phyloP scores from a whole-genome alignment of 176 grass and related monocot species.

The Oryza coarctata region DNA sequence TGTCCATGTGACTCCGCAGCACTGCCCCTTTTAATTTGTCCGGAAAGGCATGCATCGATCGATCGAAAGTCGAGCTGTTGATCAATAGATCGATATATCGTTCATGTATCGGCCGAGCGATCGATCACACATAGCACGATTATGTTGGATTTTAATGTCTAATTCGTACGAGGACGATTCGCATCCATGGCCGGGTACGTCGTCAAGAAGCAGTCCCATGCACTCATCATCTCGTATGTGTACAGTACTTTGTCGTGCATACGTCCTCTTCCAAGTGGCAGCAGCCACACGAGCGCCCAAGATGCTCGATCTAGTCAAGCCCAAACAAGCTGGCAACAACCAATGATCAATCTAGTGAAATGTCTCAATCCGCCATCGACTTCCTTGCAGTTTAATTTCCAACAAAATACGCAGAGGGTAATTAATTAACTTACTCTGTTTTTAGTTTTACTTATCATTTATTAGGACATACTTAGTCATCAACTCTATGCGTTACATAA shows the following conservation, averaged over 20 bases:
- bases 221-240: background rate
- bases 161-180: background rate
- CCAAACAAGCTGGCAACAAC: background rate
- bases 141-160: background rate
- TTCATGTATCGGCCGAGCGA: background rate
- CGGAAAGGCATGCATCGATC: background rate
- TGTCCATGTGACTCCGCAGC: background rate
- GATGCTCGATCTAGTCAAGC: background rate
- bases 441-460: too few relatives aligned
- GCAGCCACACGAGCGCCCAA: background rate
- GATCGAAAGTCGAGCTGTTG: background rate
- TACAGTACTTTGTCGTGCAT: background rate
- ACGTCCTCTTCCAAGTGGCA: conserved; percentile 11
- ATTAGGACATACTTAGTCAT: too few relatives aligned
- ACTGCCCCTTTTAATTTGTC: background rate
- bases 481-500: too few relatives aligned
- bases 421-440: too few relatives aligned
- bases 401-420: background rate
- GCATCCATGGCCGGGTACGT: too few relatives aligned
- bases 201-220: background rate
- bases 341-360: background rate
- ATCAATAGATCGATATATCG: background rate
- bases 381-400: background rate
- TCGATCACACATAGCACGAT: background rate
- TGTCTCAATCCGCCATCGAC: background rate